Evolutionary conservation across 2,329 filamentous ascomycete genomes (phyloP).

Genomic region (Claviceps africana): DNA sequence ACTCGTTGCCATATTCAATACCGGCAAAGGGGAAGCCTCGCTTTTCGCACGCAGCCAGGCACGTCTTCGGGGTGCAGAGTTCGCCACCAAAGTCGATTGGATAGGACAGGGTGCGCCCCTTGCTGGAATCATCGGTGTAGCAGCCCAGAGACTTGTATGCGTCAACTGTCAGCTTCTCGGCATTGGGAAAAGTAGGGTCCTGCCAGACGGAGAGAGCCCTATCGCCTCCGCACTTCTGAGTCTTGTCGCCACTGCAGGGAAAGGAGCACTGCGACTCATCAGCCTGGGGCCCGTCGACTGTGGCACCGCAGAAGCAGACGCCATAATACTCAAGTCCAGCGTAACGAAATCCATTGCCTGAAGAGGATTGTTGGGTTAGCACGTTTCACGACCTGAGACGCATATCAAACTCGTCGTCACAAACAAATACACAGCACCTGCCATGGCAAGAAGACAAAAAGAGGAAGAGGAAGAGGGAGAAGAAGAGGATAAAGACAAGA

Average conservation of each 20-base stretch:
- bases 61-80: conserved; percentile 28
- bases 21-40: conserved; percentile 35
- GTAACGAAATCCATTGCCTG: conserved; percentile 35
- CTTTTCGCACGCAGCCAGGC: conserved; percentile 27
- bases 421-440: too few relatives aligned
- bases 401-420: too few relatives aligned
- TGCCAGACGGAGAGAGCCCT: conserved; percentile 32
- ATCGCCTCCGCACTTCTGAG: conserved; percentile 33
- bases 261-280: conserved; percentile 42
- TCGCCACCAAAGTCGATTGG: conserved; percentile 22
- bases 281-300: conserved; percentile 37
- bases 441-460: background rate
- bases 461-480: background rate
- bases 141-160: conserved; percentile 50
- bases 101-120: conserved; percentile 32
- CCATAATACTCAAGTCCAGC: conserved; percentile 38
- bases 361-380: background rate
- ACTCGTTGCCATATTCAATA: conserved; percentile 30
- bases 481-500: background rate
- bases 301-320: conserved; percentile 38
- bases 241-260: conserved; percentile 32
- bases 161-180: conserved; percentile 29
- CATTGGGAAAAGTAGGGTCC: conserved; percentile 32
- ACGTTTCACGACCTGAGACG: background rate
- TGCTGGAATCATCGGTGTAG: conserved; percentile 32